phyloP scores from a whole-genome alignment of 2,329 filamentous ascomycete genomes.

The Chaetomium globosum region DNA sequence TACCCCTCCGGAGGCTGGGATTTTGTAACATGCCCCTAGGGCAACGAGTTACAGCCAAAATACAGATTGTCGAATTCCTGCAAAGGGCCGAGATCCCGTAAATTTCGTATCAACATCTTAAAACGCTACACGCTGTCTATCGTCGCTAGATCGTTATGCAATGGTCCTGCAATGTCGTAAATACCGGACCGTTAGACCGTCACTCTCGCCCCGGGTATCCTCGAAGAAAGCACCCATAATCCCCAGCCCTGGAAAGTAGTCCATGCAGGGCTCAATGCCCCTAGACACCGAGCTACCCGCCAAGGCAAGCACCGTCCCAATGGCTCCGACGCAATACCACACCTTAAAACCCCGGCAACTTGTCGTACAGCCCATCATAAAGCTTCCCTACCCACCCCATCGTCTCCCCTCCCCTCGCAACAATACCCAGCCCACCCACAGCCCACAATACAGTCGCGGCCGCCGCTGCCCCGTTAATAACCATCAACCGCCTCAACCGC shows the following conservation, averaged over 20 bases:
- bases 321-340: background rate
- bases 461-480: slow-evolving; percentile 66
- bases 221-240: background rate
- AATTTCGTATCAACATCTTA: background rate
- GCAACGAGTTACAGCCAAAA: too few species aligned
- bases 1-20: background rate
- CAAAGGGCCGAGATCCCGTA: background rate
- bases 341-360: slow-evolving; percentile 34
- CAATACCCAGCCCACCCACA: slow-evolving; percentile 75
- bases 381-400: slow-evolving; percentile 78
- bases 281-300: background rate
- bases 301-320: background rate
- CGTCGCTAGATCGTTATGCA: slow-evolving; percentile 24
- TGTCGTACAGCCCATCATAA: slow-evolving; percentile 72
- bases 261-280: background rate
- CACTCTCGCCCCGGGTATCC: slow-evolving; percentile 7
- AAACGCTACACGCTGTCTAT: slow-evolving; percentile 16
- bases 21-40: background rate
- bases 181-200: background rate
- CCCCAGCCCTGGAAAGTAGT: background rate
- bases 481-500: slow-evolving; percentile 73
- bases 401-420: slow-evolving; percentile 70
- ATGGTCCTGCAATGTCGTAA: slow-evolving; percentile 19
- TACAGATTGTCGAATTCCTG: background rate
- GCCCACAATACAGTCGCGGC: slow-evolving; percentile 72